Evolutionary conservation across 2,329 filamentous ascomycete species (phyloP), one percentile per base, ranked within the genome.

Genomic region (Pseudopithomyces maydicus): DNA sequence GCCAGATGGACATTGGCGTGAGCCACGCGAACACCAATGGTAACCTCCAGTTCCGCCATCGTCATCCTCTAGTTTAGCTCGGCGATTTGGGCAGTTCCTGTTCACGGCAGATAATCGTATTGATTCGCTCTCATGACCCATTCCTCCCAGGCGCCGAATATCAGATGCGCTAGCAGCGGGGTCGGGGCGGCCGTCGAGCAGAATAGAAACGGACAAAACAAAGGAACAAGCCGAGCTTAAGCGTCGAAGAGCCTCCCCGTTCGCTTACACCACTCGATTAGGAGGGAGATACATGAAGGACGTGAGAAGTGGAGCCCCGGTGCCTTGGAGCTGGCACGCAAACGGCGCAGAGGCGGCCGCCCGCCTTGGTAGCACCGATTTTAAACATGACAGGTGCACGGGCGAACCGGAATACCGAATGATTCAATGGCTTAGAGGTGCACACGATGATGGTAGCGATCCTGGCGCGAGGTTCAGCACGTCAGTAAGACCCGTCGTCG

Each of bases 221-320:
- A 44, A 43, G 44, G 20, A 44, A 36, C n/a, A 6, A n/a, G n/a
- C 53, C 39, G 46, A 38, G 46, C 43, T 53, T 53, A 22, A 32
- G 51, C 43, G 43, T 39, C 23, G 17, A 20, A 12, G 23, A 11
- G 20, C 5, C 20, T 39, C 22, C 20, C 33, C 29, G 11, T 41
- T 26, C 36, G 48, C 36, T 33, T 42, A 26, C n/a, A 17, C 22
- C 15, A 11, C 48, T 26, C 11, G 12, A 43, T 29, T 32, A 33
- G 48, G 48, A 23, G 17, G 38, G 12, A 51, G 48, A 32, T 43
- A 43, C 48, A 51, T 35, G 19, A 22, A 19, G 47, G 32, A 43
- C 19, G 33, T 42, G 15, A 32, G 23, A n/a, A 38, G 7, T 51
- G 7, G 23, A 17, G 14, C 8, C 29, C 48, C 48, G 17, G 20